These are phyloP conservation scores for Ogataea paraovalis DNA, from an alignment of 805 yeast species.

Conservation along the genomic window DNA sequence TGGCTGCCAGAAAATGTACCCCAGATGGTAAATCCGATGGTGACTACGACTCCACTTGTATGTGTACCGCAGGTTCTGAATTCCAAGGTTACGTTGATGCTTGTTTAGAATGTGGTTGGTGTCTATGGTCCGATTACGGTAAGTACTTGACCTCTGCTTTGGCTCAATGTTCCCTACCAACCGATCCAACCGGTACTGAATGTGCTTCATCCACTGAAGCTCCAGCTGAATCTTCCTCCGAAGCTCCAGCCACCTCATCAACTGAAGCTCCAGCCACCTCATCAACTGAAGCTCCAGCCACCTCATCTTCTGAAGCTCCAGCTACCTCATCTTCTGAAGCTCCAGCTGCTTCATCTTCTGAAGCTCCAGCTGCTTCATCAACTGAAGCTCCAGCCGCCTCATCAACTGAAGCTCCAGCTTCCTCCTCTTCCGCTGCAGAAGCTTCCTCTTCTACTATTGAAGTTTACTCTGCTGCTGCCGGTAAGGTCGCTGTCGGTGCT, in stretches of 20 bases:
- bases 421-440: background rate
- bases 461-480: slow-evolving; percentile 12
- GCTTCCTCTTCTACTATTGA: slow-evolving; percentile 4
- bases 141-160: slow-evolving; percentile 27
- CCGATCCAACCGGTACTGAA: slow-evolving; percentile 35
- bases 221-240: slow-evolving; percentile 6
- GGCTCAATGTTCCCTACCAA: slow-evolving; percentile 26
- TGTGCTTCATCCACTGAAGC: slow-evolving; percentile 19
- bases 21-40: slow-evolving; percentile 20
- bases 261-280: slow-evolving; percentile 7
- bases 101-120: slow-evolving; percentile 39
- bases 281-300: slow-evolving; percentile 11
- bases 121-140: slow-evolving; percentile 35
- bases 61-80: slow-evolving; percentile 27
- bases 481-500: slow-evolving; percentile 16
- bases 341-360: background rate
- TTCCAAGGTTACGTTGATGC: slow-evolving; percentile 24
- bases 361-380: slow-evolving; percentile 1
- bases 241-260: slow-evolving; percentile 8
- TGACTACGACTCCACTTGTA: slow-evolving; percentile 30
- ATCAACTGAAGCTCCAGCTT: slow-evolving; percentile 5
- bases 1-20: slow-evolving; percentile 28
- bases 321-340: slow-evolving; percentile 17
- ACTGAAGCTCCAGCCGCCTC: slow-evolving; percentile 12
- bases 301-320: slow-evolving; percentile 6